These are phyloP conservation scores for Calonectria montana DNA, from an alignment of 2,329 filamentous ascomycete genomes.

Conservation along the genomic window DNA sequence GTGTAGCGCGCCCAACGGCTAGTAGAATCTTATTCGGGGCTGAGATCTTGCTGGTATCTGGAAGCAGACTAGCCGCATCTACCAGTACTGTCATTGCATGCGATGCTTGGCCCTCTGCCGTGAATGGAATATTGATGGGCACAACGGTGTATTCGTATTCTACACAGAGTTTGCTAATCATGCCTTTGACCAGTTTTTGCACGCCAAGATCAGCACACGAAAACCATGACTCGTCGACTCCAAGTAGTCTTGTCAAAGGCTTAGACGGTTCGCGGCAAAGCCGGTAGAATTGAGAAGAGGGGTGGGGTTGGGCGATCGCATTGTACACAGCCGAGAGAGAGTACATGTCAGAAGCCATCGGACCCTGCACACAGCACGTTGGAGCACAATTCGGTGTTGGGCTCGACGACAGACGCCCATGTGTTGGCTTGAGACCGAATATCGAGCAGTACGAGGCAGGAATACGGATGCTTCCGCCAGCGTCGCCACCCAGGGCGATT, in stretches of 20 bases:
- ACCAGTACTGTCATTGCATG: slow-evolving; percentile 80
- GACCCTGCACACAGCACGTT: slow-evolving; percentile 75
- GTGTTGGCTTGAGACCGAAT: slow-evolving; percentile 79
- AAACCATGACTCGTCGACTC: slow-evolving; percentile 74
- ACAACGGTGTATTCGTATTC: slow-evolving; percentile 64
- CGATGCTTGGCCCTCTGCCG: slow-evolving; percentile 74
- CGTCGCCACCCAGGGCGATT: slow-evolving; percentile 78
- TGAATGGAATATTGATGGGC: slow-evolving; percentile 67
- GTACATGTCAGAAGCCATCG: slow-evolving; percentile 73
- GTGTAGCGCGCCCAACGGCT: slow-evolving; percentile 70
- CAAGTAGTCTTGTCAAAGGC: slow-evolving; percentile 62
- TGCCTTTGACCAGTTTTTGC: slow-evolving; percentile 53
- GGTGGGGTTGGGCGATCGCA: slow-evolving; percentile 72
- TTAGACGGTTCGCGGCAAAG: slow-evolving; percentile 40
- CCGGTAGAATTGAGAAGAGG: slow-evolving; percentile 65
- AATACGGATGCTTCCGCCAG: slow-evolving; percentile 79
- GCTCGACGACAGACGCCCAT: slow-evolving; percentile 72
- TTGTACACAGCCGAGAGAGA: slow-evolving; percentile 75
- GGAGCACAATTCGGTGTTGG: slow-evolving; percentile 69
- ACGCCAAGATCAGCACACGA: slow-evolving; percentile 54
- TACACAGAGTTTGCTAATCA: slow-evolving; percentile 64
- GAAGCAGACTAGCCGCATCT: slow-evolving; percentile 63
- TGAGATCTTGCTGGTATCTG: slow-evolving; percentile 62
- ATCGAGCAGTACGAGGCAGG: slow-evolving; percentile 78
- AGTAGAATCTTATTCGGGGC: slow-evolving; percentile 75